These are phyloP conservation scores for Dendrobium catenatum DNA, from an alignment of 106 monocot species.

Conservation along the genomic window DNA sequence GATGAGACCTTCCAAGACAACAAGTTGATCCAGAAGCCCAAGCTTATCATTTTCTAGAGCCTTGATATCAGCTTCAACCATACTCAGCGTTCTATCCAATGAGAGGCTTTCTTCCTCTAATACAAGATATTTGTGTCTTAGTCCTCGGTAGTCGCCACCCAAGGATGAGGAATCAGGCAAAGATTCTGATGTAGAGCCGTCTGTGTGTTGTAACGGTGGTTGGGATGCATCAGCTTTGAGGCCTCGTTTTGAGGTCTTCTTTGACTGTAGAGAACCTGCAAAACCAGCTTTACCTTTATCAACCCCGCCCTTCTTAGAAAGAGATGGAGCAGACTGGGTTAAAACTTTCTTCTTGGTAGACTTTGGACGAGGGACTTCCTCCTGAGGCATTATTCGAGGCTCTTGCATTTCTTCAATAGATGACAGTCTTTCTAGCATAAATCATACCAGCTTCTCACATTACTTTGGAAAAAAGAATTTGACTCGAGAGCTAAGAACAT, in stretches of 20 bases:
- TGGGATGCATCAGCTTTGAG: constrained; percentile 6
- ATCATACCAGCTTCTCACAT: too few relatives aligned
- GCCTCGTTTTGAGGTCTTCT: constrained; percentile 43
- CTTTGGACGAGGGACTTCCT: constrained; percentile 19
- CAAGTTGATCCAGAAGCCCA: too few relatives aligned
- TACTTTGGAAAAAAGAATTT: too few relatives aligned
- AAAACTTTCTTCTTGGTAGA: constrained; percentile 30
- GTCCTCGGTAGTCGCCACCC: constrained; percentile 36
- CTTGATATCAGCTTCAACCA: too few relatives aligned
- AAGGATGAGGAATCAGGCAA: constrained; percentile 44
- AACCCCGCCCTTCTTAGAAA: constrained; percentile 20
- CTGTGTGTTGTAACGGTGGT: constrained; percentile 31
- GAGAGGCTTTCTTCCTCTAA: constrained; percentile 5
- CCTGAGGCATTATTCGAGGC: not conserved
- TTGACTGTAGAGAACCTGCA: constrained; percentile 9
- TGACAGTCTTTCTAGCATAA: too few relatives aligned
- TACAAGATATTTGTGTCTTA: constrained; percentile 71
- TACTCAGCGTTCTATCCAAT: too few relatives aligned
- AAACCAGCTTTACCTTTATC: constrained; percentile 11
- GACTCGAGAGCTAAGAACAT: too few relatives aligned
- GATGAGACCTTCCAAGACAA: constrained; percentile 18
- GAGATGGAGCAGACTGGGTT: not conserved
- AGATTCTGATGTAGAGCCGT: constrained; percentile 44
- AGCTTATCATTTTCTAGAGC: too few relatives aligned
- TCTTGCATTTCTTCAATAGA: not conserved